Evolutionary conservation across 805 yeast genomes (phyloP), one percentile per base, ranked within the genome.

Genomic region (Starmerella vaccinii): DNA sequence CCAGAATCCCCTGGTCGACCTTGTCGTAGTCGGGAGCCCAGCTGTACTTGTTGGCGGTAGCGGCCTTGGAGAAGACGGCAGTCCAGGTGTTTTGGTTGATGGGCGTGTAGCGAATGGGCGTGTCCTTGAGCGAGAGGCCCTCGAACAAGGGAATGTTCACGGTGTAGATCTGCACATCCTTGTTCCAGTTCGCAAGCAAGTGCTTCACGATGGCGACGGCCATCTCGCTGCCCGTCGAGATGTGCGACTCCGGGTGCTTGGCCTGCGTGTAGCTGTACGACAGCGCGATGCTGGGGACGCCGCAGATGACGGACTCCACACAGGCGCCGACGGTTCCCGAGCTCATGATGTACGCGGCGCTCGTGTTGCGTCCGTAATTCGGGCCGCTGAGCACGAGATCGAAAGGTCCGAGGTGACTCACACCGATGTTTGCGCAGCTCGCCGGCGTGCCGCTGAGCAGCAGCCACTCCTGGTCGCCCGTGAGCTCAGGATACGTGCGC

Each of bases 281-380:
- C 30, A 92, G 61, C 1, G 95, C 97, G 55, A 92, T 74, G 5
- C 95, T 71, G 57, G 73, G 80, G 15, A 67, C 68, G 27, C 79
- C 77, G 19, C 74, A 64, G 38, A 89, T 76, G 2, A 83, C 84
- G 1, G 89, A 94, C 68, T 92, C 98, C 87, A 89, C 77, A 0
- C 97, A 92, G 3, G 95, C 97, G 23, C 98, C 98, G 16, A 92
- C 82, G 2, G 98, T 92, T 13, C 98, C 98, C 58, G 94, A 82
- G 4, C 96, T 80, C 60, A 92, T 75, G 49, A 88, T 84, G 65
- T 88, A 92, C 41, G 90, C 76, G 5, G 94, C 87, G 22, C 90
- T 79, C 1, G 95, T 81, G 66, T 92, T 92, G 63, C 95, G 78
- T 21, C 98, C 98, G 58, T 83, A 90, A 64, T 92, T 92, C 7